Evolutionary conservation across 805 yeast species (phyloP), one percentile per base, ranked within the genome.

Genomic region (Torulaspora gathmanii): DNA sequence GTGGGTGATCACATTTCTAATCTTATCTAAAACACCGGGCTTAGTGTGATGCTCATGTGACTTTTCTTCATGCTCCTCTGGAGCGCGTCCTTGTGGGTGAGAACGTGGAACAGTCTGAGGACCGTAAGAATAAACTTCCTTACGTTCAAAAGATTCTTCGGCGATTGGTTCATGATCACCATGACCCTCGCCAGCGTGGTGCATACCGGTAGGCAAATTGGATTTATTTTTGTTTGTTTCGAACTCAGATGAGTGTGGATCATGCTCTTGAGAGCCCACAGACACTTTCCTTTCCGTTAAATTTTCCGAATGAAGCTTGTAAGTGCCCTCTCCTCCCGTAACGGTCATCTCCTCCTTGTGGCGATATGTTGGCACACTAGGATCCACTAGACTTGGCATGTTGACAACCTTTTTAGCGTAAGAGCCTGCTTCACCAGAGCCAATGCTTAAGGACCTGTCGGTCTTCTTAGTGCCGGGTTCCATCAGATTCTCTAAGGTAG

Each of bases 301-400:
- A 12, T 31, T 37, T 11, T 33, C 17, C 8, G 50, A 43, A 23
- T 42, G 45, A 33, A 46, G 33, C 20, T 19, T 40, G 40, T 48
- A 42, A 15, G 20, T 16, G 6, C 38, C 44, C 5, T 22, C 41
- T 9, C 28, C 33, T 7, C 13, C 33, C 10, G 27, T 15, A 4
- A 30, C 29, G 11, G 34, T 39, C 15, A 11, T n/a, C 5, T 17
- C 30, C 20, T 49, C 51, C 28, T 44, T 51, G n/a, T 49, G 53
- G 4, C 63, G 61, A 27, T 62, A 62, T 1, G 67, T 62, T 2
- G 51, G 47, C 4, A 56, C 55, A 5, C 31, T 42, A 13, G 65
- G 64, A 30, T 62, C 64, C 5, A 62, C 51, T 44, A 62, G 29
- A 44, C 65, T 60, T 25, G 66, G 64, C 23, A 36, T 38, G 42